Percentiles rank a stretch among this genome's conserved stretches.
Conservation (phyloP, 2,329 filamentous ascomycete species). For the Graphiopsis chlorocephala region DNA sequence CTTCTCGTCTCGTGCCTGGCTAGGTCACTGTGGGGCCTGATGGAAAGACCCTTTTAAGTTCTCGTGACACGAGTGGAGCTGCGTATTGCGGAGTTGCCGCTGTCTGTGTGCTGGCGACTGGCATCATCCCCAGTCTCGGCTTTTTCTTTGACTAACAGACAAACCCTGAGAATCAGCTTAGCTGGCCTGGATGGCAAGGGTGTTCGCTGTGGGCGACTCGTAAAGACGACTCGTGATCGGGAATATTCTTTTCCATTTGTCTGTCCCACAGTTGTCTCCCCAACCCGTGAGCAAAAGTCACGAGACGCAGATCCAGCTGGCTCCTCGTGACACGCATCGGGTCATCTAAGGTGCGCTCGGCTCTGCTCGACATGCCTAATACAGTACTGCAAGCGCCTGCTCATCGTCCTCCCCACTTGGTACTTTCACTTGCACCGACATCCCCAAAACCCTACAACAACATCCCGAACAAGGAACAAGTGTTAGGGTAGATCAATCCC, state of each 20-base stretch:
- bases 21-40: background rate
- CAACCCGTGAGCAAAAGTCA: background rate
- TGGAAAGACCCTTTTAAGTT: background rate
- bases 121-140: background rate
- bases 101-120: background rate
- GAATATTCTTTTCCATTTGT: background rate
- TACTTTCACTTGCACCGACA: background rate
- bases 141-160: background rate
- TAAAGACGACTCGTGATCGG: background rate
- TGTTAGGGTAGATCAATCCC: background rate
- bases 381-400: background rate
- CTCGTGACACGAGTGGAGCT: constrained; percentile 1
- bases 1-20: background rate
- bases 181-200: background rate
- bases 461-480: background rate
- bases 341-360: background rate
- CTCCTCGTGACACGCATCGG: background rate
- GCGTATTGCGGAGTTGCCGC: constrained; percentile 2
- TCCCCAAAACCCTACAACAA: background rate
- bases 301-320: background rate
- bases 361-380: constrained; percentile 4
- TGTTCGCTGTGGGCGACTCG: background rate
- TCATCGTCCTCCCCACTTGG: background rate
- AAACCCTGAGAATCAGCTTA: background rate
- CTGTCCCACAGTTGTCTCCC: background rate